Percentiles rank a stretch among this genome's conserved stretches.
Evolutionary conservation across 1,284 basidiomycete species (phyloP).

Genomic region (Cystobasidium sp.): DNA sequence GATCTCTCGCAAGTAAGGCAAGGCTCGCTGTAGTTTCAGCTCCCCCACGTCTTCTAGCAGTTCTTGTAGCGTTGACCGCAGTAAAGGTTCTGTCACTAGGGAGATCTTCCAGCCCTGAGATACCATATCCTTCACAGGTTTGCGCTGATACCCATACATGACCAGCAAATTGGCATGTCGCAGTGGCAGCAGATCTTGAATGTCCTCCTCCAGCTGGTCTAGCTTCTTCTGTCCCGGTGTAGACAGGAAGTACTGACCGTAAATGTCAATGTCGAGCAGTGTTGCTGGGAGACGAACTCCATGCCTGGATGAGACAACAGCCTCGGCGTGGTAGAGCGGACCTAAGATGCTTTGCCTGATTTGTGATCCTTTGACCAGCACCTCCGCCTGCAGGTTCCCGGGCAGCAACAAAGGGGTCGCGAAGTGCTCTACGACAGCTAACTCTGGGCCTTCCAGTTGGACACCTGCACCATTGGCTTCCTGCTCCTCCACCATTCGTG

Average conservation of each 20-base stretch:
- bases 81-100: conserved; percentile 44
- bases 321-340: conserved; percentile 36
- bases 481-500: conserved; percentile 27
- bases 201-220: conserved; percentile 48
- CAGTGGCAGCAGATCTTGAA: conserved; percentile 43
- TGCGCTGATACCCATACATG: conserved; percentile 48
- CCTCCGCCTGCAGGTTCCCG: conserved; percentile 34
- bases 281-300: conserved; percentile 37
- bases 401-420: conserved; percentile 24
- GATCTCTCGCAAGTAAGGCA: conserved; percentile 47
- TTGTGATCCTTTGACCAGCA: conserved; percentile 26
- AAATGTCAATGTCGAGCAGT: conserved; percentile 48
- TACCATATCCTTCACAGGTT: conserved; percentile 18
- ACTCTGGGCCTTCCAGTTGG: not conserved
- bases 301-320: conserved; percentile 28
- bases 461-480: not conserved
- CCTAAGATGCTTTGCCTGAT: conserved; percentile 27
- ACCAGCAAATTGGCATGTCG: conserved; percentile 47
- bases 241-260: conserved; percentile 50
- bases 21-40: conserved; percentile 47
- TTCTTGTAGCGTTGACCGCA: conserved; percentile 42
- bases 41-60: conserved; percentile 50
- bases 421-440: conserved; percentile 28
- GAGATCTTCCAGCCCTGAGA: conserved; percentile 48
- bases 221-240: conserved; percentile 51